Percentiles rank a stretch among this genome's conserved stretches.
Evolutionary conservation across 345 rosid species (phyloP).

Genomic region (Populus ilicifolia): DNA sequence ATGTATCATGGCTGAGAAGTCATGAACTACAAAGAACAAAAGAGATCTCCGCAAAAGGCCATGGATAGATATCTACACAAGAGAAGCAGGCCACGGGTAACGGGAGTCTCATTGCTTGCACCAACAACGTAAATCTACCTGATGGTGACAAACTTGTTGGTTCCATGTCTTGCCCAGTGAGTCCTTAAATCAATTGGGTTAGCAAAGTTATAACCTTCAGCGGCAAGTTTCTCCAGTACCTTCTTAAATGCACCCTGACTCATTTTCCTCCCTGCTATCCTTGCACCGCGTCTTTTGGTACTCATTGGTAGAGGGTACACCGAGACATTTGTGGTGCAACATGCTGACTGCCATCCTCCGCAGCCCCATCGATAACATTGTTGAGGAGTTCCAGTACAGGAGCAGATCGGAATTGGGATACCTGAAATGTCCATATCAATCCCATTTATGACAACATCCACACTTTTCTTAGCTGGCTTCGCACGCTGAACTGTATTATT

Average conservation of each 20-base stretch:
- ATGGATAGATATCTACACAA: conserved; percentile 40
- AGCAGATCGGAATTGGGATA: conserved; percentile 84
- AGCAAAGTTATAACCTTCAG: conserved; percentile 75
- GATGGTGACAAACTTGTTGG: conserved; percentile 97
- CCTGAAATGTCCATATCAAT: conserved; percentile 81
- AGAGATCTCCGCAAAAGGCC: conserved; percentile 43
- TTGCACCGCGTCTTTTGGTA: conserved; percentile 89
- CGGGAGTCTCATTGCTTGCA: conserved; percentile 12
- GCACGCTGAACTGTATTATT: conserved; percentile 43
- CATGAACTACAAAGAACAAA: conserved; percentile 35
- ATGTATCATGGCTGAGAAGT: conserved; percentile 29
- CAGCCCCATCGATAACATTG: conserved; percentile 99
- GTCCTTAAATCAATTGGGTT: conserved; percentile 82
- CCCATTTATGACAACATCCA: conserved; percentile 79
- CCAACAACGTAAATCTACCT: conserved; percentile 48
- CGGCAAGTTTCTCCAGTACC: conserved; percentile 89
- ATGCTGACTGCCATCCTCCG: conserved; percentile 99
- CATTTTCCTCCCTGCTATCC: conserved; percentile 98
- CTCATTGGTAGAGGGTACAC: conserved; percentile 95
- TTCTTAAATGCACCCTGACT: conserved; percentile 97
- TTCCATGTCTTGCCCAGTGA: conserved; percentile 99
- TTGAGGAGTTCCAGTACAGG: conserved; percentile 91
- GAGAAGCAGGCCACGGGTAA: conserved; percentile 38
- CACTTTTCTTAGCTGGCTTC: conserved; percentile 76
- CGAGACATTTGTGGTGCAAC: conserved; percentile 86